Evolutionary conservation across 2,329 filamentous ascomycete species (phyloP).

Genomic region (Diplodia mutila): DNA sequence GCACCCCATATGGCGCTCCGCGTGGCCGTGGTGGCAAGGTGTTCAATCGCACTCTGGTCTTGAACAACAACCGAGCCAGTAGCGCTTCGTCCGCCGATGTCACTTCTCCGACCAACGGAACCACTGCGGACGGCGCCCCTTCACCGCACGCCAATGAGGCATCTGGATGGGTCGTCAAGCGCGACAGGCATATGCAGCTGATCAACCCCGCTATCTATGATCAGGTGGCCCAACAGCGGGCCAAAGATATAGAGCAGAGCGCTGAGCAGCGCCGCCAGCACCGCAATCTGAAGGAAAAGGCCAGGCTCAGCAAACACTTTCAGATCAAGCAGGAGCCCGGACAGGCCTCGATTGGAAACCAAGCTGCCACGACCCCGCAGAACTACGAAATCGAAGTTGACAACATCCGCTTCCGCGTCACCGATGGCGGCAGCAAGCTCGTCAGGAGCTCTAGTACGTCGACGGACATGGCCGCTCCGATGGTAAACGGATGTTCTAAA

Average conservation of each 20-base stretch:
- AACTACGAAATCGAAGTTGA: conserved; percentile 69
- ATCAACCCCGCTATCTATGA: conserved; percentile 82
- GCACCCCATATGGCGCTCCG: conserved; percentile 29
- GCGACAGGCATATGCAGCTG: conserved; percentile 76
- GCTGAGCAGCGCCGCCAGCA: conserved; percentile 60
- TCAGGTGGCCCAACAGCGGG: conserved; percentile 69
- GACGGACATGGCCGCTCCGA: neutral
- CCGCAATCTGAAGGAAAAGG: conserved; percentile 62
- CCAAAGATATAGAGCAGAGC: conserved; percentile 73
- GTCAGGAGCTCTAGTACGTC: conserved; percentile 75
- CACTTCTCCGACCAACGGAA: conserved; percentile 27
- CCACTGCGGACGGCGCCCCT: neutral
- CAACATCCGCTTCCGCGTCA: conserved; percentile 73
- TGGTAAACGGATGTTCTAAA: conserved; percentile 4
- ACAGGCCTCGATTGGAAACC: neutral
- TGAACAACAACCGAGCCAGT: conserved; percentile 54
- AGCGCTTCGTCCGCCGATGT: neutral
- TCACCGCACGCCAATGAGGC: conserved; percentile 18
- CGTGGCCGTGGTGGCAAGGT: conserved; percentile 45
- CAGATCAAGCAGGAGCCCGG: conserved; percentile 27
- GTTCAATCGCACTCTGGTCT: conserved; percentile 64
- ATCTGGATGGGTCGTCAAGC: conserved; percentile 68
- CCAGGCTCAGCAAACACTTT: conserved; percentile 58
- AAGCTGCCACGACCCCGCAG: neutral
- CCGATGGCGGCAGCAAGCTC: conserved; percentile 80